Percentiles rank a stretch among this genome's conserved stretches.
Conservation (phyloP, 23 red algal species). For the Agarophyton chilense region DNA sequence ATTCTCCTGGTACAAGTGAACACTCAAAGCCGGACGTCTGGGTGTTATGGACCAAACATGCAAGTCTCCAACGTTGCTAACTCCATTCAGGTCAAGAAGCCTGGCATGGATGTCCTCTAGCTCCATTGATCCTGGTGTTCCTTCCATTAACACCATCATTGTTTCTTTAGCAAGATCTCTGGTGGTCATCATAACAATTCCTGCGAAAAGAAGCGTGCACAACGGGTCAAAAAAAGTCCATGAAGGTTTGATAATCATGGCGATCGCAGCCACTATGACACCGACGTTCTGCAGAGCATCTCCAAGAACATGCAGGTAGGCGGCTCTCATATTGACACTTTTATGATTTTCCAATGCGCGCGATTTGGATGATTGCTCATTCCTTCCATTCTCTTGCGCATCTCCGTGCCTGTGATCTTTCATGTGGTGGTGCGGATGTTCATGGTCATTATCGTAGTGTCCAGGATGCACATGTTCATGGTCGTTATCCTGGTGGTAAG, state of each 20-base stretch:
- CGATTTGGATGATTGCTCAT: not conserved
- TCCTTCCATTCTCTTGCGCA: not conserved
- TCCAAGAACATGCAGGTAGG: constrained; percentile 95
- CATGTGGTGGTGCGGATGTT: constrained; percentile 3
- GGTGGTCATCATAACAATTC: constrained; percentile 89
- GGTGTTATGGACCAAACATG: constrained; percentile 93
- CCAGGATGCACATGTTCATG: not conserved
- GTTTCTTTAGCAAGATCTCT: constrained; percentile 78
- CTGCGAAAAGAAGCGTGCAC: constrained; percentile 88
- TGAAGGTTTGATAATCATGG: constrained; percentile 69
- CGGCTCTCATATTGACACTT: constrained; percentile 83
- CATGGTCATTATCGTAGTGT: constrained; percentile 22
- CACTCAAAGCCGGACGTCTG: constrained; percentile 76
- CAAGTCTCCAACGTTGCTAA: constrained; percentile 86
- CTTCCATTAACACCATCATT: constrained; percentile 94
- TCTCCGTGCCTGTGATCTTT: not conserved
- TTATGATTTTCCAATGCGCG: not conserved
- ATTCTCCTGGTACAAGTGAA: constrained; percentile 54
- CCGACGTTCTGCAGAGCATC: constrained; percentile 94
- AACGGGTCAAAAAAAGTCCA: constrained; percentile 85
- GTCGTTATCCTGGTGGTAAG: constrained; percentile 1
- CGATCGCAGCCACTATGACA: constrained; percentile 81
- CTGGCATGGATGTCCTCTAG: constrained; percentile 70
- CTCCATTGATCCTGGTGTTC: constrained; percentile 68
- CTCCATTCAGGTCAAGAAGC: constrained; percentile 71